These are phyloP conservation scores for Trichoderma simmonsii DNA, from an alignment of 2,329 filamentous ascomycete genomes.

Conservation along the genomic window DNA sequence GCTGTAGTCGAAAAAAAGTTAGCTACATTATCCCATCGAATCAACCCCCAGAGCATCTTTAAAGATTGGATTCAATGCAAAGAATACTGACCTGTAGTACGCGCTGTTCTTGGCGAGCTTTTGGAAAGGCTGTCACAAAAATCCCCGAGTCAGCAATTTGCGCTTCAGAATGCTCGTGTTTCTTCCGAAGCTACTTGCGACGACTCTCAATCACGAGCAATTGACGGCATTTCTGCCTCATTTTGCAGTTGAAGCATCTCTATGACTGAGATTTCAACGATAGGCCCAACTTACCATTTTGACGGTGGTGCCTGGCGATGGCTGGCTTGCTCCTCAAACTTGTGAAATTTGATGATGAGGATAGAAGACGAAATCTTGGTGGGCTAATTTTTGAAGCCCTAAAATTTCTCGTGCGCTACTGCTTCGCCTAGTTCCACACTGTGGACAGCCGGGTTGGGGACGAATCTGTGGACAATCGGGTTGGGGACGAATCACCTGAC, in stretches of 20 bases:
- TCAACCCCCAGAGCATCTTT: background rate
- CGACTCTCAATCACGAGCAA: constrained; percentile 61
- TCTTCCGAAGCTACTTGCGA: constrained; percentile 98
- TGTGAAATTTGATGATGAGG: constrained; percentile 26
- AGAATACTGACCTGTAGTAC: constrained; percentile 85
- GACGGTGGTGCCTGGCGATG: constrained; percentile 53
- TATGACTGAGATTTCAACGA: constrained; percentile 25
- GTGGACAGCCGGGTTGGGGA: constrained; percentile 33
- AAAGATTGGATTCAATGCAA: background rate
- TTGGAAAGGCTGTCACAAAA: constrained; percentile 70
- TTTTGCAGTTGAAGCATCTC: constrained; percentile 26
- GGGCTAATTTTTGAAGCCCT: constrained; percentile 43
- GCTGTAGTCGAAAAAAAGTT: constrained; percentile 47
- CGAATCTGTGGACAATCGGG: constrained; percentile 26
- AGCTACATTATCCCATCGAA: constrained; percentile 20
- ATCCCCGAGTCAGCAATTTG: constrained; percentile 98
- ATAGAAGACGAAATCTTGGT: constrained; percentile 38
- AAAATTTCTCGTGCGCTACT: constrained; percentile 27
- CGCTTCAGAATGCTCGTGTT: constrained; percentile 78
- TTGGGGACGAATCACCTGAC: constrained; percentile 42
- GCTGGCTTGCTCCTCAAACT: constrained; percentile 37
- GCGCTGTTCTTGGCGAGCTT: constrained; percentile 97
- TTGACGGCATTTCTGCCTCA: constrained; percentile 44
- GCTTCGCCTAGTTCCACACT: constrained; percentile 24
- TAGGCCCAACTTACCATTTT: constrained; percentile 66